phyloP scores from a whole-genome alignment of 2,329 filamentous ascomycete species.

The Colletotrichum sp. region DNA sequence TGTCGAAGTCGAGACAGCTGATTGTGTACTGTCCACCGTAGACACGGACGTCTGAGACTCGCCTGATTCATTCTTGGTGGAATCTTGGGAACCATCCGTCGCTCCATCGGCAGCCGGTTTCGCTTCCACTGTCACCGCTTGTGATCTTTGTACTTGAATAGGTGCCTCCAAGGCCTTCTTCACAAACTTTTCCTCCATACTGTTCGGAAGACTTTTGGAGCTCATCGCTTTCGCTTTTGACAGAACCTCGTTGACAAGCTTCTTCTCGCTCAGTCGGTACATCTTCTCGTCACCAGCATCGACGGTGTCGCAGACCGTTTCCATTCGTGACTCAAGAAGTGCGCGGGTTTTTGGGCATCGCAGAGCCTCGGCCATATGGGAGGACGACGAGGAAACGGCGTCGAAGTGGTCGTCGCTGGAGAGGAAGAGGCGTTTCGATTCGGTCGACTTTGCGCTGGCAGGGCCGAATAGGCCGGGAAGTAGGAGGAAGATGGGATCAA shows the following conservation, averaged over 20 bases:
- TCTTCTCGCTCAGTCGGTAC: constrained; percentile 79
- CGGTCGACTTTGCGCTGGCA: constrained; percentile 44
- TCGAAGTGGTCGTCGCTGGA: constrained; percentile 77
- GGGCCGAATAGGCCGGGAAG: constrained; percentile 70
- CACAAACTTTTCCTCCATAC: constrained; percentile 87
- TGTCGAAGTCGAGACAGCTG: constrained; percentile 46
- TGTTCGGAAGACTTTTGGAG: constrained; percentile 70
- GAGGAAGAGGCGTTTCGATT: constrained; percentile 68
- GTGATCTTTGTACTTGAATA: constrained; percentile 69
- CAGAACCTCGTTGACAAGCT: constrained; percentile 70
- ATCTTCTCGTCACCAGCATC: constrained; percentile 84
- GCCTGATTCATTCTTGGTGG: constrained; percentile 32
- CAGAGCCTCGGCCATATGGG: constrained; percentile 65
- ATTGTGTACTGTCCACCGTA: constrained; percentile 39
- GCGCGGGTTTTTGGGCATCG: constrained; percentile 49
- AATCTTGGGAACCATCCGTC: constrained; percentile 28
- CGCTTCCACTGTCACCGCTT: constrained; percentile 38
- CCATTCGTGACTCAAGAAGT: constrained; percentile 70
- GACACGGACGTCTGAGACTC: constrained; percentile 49
- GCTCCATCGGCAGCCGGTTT: background rate
- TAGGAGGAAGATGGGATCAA: constrained; percentile 86
- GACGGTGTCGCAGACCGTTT: constrained; percentile 78
- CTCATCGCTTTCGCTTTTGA: constrained; percentile 75
- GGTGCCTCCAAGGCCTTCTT: constrained; percentile 78
- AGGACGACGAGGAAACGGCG: constrained; percentile 57